These are phyloP conservation scores for Teunomyces atbi DNA, from an alignment of 805 yeast species.

Conservation along the genomic window DNA sequence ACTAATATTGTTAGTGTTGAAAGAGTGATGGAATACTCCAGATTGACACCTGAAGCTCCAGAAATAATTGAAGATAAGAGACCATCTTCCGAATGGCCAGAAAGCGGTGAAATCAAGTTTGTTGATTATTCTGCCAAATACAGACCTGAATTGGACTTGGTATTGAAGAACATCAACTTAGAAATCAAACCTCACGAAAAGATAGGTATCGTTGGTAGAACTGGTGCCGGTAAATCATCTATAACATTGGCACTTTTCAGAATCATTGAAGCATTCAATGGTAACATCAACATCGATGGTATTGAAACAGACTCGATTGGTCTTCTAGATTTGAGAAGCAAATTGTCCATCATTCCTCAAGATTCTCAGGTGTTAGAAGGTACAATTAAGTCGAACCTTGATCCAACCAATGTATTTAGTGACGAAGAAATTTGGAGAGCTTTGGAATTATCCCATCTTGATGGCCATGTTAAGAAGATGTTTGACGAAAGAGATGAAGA, in stretches of 20 bases:
- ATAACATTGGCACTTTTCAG: conserved; percentile 44
- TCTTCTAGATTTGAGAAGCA: conserved; percentile 42
- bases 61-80: conserved; percentile 58
- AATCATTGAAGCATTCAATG: conserved; percentile 39
- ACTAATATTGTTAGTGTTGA: conserved; percentile 96
- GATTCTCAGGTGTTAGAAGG: conserved; percentile 48
- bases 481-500: conserved; percentile 28
- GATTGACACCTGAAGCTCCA: conserved; percentile 83
- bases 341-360: conserved; percentile 44
- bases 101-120: conserved; percentile 35
- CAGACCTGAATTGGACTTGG: conserved; percentile 45
- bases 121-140: conserved; percentile 40
- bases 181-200: conserved; percentile 38
- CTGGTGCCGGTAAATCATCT: conserved; percentile 48
- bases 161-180: conserved; percentile 38
- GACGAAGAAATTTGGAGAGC: conserved; percentile 44
- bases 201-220: conserved; percentile 45
- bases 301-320: conserved; percentile 37
- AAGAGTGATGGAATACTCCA: conserved; percentile 84
- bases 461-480: conserved; percentile 40
- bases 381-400: conserved; percentile 39
- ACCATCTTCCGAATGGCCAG: conserved; percentile 50
- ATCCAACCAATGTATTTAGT: conserved; percentile 35
- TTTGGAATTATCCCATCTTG: conserved; percentile 42
- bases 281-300: conserved; percentile 36